Evolutionary conservation across 352 stramenopile genomes (phyloP).

Genomic region (Phytophthora aleatoria): DNA sequence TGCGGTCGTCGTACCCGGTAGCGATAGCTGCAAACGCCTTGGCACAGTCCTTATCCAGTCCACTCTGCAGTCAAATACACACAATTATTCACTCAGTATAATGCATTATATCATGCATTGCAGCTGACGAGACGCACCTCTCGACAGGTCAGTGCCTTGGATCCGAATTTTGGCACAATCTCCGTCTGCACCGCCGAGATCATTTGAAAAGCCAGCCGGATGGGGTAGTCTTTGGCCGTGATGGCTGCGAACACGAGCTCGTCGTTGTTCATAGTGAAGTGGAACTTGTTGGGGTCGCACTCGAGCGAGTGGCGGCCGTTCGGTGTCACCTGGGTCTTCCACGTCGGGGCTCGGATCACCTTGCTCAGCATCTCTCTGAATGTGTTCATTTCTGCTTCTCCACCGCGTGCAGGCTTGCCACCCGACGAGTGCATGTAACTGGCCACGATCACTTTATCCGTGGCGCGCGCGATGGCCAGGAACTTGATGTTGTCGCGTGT

Average conservation of each 20-base stretch:
- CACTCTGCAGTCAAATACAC: constrained; percentile 42
- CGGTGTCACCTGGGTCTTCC: constrained; percentile 86
- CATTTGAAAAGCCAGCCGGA: constrained; percentile 84
- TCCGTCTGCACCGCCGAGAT: constrained; percentile 79
- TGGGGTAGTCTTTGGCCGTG: constrained; percentile 82
- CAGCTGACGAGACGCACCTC: constrained; percentile 47
- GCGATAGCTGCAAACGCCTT: constrained; percentile 69
- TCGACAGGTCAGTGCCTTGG: constrained; percentile 76
- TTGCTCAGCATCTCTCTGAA: constrained; percentile 87
- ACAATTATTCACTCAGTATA: constrained; percentile 1
- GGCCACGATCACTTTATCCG: constrained; percentile 82
- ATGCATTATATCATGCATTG: not conserved
- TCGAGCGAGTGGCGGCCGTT: constrained; percentile 87
- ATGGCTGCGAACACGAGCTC: constrained; percentile 85
- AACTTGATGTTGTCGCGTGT: constrained; percentile 88
- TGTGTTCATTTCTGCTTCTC: constrained; percentile 57
- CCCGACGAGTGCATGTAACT: constrained; percentile 77
- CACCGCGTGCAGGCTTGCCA: constrained; percentile 29
- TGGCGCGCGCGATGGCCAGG: constrained; percentile 75
- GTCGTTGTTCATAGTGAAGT: constrained; percentile 91
- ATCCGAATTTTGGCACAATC: constrained; percentile 75
- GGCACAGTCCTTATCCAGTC: constrained; percentile 77
- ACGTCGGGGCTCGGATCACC: constrained; percentile 82
- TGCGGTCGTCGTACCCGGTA: constrained; percentile 81
- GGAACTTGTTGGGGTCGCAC: constrained; percentile 88